These are phyloP conservation scores for Carex pumila DNA, from an alignment of 176 grass and related monocot genomes.

Conservation along the genomic window DNA sequence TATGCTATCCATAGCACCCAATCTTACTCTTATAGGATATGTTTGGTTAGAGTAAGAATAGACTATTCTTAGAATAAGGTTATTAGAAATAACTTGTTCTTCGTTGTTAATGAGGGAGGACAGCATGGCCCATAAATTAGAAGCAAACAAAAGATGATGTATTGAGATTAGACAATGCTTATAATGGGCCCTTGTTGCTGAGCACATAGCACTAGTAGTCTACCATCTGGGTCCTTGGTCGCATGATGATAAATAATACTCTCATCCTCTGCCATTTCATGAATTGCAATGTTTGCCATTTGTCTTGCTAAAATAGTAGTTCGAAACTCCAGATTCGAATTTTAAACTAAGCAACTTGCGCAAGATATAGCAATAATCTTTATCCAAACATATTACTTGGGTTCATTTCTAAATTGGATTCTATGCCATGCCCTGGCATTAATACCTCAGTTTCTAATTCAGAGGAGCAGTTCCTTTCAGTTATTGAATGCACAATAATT, in stretches of 20 bases:
- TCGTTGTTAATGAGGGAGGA: background rate
- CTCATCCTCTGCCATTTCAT: background rate
- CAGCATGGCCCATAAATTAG: background rate
- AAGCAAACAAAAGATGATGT: slow-evolving; percentile 1
- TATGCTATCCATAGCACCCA: no score
- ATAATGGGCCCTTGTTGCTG: background rate
- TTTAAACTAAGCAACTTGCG: background rate
- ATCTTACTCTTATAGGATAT: no score
- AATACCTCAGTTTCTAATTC: no score
- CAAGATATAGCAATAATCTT: background rate
- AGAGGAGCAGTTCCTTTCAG: no score
- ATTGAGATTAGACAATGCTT: background rate
- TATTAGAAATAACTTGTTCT: no score
- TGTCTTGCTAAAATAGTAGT: background rate
- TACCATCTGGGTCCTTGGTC: background rate
- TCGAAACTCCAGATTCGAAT: background rate
- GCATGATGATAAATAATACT: background rate
- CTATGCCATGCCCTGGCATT: background rate
- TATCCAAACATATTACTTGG: background rate
- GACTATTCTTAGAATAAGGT: no score
- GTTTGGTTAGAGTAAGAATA: no score
- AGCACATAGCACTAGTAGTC: background rate
- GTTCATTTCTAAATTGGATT: background rate
- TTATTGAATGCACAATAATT: background rate
- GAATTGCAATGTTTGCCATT: background rate